Base-by-base conservation (phyloP, 2,329 filamentous ascomycete genomes). In the Neofusicoccum sp. region DNA sequence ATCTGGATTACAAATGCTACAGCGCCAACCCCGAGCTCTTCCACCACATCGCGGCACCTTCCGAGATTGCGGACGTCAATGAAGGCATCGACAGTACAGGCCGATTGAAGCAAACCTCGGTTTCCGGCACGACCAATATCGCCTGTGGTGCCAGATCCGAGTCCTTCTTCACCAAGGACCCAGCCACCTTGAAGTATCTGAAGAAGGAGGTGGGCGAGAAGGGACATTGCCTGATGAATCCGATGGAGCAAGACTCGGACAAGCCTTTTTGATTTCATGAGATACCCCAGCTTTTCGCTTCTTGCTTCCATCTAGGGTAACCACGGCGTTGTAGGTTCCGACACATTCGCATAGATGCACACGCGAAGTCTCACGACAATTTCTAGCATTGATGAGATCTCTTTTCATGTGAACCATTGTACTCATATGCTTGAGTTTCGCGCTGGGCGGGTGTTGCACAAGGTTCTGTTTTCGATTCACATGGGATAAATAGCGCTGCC, bases 21-120 rank as follows among this genome's bases (percentile, higher is more conserved):
- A 73, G 67, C 20, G 69, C 72, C 3, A 70, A 68, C 28, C 75
- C 75, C 1, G 75, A 77, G 61, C 49, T 78, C n/a, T 76, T 78
- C 59, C 74, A 77, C 60, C 76, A 77, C 60, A 63, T 68, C 28
- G 65, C 69, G 16, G 69, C 65, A 6, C 60, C 53, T 26, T 72
- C 67, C 28, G 72, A 74, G 64, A 76, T 77, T 59, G 66, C 65
- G 3, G 59, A 62, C 6, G 65, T 68, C n/a, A 64, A 69, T 58
- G 58, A 63, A n/a, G 60, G 61, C 33, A 47, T 33, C 12, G 47
- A 57, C 43, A 41, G 56, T 36, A 63, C 43, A 59, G 45, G 48
- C 44, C 54, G 56, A 30, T 16, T 58, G 57, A 33, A 44, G 26
- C 45, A 36, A 11, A 36, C 53, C 3, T 28, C 24, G 26, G 28